A percentile compares a stretch with the other conserved stretches of the same genome.
Conservation (phyloP, 139 green algal genomes). For the Coelastrella sp. region DNA sequence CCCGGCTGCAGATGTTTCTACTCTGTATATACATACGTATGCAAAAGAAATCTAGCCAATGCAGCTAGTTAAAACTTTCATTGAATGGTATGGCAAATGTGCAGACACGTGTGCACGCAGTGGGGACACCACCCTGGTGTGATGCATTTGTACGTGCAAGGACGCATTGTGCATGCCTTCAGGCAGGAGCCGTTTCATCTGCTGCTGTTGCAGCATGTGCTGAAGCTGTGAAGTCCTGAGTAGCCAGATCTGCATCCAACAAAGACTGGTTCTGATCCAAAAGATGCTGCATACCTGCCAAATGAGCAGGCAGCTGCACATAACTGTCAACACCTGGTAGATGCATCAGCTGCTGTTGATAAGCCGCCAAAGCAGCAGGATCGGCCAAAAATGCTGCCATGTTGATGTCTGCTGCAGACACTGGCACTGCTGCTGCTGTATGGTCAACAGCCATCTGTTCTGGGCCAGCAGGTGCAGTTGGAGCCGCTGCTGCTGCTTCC, state of each 20-base stretch:
- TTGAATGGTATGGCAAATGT: no score
- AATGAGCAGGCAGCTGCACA: constrained; percentile 18
- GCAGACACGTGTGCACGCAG: no score
- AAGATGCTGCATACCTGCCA: constrained; percentile 32
- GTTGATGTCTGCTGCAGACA: neutral
- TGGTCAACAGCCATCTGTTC: neutral
- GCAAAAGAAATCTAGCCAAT: no score
- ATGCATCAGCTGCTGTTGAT: constrained; percentile 18
- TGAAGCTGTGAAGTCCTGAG: constrained; percentile 28
- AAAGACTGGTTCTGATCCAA: constrained; percentile 9
- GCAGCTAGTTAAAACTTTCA: no score
- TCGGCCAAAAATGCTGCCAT: neutral
- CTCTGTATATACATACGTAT: no score
- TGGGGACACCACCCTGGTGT: no score
- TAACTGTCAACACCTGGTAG: neutral
- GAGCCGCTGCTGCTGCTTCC: neutral
- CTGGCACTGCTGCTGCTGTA: constrained; percentile 23
- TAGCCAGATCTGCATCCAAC: neutral
- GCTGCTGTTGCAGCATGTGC: constrained; percentile 5
- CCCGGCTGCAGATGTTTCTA: no score
- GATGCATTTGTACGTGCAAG: no score
- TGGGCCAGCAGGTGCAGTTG: neutral
- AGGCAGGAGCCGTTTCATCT: neutral
- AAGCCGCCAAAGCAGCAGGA: constrained; percentile 12
- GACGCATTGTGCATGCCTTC: neutral